phyloP scores from a whole-genome alignment of 2,329 filamentous ascomycete species.

The Coniochaeta sp. region DNA sequence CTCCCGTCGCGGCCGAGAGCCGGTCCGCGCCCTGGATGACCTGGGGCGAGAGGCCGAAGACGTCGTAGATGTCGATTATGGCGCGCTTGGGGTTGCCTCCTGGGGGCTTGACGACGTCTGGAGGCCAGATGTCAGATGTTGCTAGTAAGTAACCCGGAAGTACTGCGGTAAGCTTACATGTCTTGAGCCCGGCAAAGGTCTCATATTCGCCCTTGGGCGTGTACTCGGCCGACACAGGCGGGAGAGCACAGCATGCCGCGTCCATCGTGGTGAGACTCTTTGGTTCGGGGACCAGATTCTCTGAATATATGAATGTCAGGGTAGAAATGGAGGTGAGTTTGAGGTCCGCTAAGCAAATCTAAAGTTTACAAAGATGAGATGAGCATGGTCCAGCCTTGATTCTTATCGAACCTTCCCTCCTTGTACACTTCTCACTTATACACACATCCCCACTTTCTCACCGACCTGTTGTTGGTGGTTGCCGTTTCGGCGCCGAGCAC shows the following conservation, averaged over 20 bases:
- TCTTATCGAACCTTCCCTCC: too few relatives aligned
- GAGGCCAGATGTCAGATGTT: conserved; percentile 2
- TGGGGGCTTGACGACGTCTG: conserved; percentile 27
- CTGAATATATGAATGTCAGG: too few relatives aligned
- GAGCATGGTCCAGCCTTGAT: too few relatives aligned
- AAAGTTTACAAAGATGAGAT: too few relatives aligned
- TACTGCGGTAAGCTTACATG: conserved; percentile 30
- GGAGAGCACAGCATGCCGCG: conserved; percentile 20
- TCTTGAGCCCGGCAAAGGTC: conserved; percentile 30
- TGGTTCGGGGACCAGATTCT: background rate
- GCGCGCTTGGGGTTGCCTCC: conserved; percentile 22
- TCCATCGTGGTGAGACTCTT: background rate
- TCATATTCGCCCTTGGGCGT: conserved; percentile 31
- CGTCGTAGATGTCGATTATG: conserved; percentile 38
- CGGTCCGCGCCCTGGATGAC: conserved; percentile 41
- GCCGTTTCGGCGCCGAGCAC: background rate
- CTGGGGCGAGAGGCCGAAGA: conserved; percentile 37
- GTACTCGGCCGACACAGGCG: conserved; percentile 31
- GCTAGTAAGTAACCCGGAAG: too few relatives aligned
- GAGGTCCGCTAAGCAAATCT: too few relatives aligned
- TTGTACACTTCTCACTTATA: background rate
- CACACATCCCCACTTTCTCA: background rate
- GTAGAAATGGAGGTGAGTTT: too few relatives aligned
- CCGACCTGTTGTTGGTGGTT: background rate
- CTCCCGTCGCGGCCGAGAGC: conserved; percentile 26